Conservation (phyloP, 2,329 filamentous ascomycete species). For the Fusarium sp. region DNA sequence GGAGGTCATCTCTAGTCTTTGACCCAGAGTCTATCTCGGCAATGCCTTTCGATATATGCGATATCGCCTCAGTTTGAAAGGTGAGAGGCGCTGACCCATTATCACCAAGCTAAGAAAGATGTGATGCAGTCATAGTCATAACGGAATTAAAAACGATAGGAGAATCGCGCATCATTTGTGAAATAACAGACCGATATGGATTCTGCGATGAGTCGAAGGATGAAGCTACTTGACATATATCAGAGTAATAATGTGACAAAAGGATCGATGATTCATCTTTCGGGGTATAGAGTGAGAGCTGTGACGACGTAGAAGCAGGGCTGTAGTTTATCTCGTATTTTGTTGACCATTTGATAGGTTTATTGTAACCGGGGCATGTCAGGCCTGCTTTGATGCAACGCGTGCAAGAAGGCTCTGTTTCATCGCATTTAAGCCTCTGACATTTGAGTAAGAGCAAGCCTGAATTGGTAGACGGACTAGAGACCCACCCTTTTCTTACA, state of each 20-base stretch:
- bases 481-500: conserved; percentile 12
- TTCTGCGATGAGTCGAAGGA: conserved; percentile 27
- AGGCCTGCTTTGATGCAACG: conserved; percentile 30
- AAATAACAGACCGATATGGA: conserved; percentile 29
- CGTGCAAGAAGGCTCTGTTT: conserved; percentile 18
- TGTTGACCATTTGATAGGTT: conserved; percentile 35
- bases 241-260: conserved; percentile 24
- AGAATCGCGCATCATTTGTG: conserved; percentile 17
- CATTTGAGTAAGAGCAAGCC: too few relatives aligned
- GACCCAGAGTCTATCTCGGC: neutral
- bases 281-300: neutral
- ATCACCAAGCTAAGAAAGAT: conserved; percentile 15
- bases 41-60: conserved; percentile 4
- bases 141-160: conserved; percentile 18
- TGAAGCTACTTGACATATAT: conserved; percentile 19
- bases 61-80: conserved; percentile 34
- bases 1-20: neutral
- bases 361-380: conserved; percentile 29
- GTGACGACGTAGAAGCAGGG: neutral
- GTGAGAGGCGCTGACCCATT: neutral
- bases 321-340: conserved; percentile 29
- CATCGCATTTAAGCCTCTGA: conserved; percentile 36
- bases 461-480: rapidly evolving
- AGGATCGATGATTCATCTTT: neutral
- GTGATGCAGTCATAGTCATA: conserved; percentile 33